A percentile compares a stretch with the other conserved stretches of the same genome.
Conservation (phyloP, 2,329 filamentous ascomycete species). For the Verticillium longisporum region DNA sequence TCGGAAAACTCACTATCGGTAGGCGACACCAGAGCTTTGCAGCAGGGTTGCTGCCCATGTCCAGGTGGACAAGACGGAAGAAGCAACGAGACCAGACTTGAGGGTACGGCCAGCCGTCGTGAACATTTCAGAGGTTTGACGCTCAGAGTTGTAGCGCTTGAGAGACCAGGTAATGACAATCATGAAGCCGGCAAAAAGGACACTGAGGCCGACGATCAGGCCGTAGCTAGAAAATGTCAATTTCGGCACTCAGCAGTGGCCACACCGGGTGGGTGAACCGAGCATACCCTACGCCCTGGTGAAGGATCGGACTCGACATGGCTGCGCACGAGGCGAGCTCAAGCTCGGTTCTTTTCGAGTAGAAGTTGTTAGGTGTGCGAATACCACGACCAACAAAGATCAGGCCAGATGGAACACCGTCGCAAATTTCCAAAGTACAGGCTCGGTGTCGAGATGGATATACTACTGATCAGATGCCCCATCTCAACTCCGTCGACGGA, state of each 20-base stretch:
- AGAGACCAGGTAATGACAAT: conserved; percentile 64
- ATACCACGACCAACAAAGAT: background rate
- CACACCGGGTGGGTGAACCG: background rate
- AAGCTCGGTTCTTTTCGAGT: background rate
- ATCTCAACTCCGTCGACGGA: background rate
- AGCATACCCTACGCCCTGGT: conserved; percentile 11
- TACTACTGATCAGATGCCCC: background rate
- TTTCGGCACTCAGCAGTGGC: background rate
- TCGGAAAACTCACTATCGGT: conserved; percentile 46
- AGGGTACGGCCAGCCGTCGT: conserved; percentile 81
- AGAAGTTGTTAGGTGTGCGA: background rate
- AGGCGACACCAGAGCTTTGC: conserved; percentile 75
- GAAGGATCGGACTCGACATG: conserved; percentile 4
- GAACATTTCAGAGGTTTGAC: conserved; percentile 91
- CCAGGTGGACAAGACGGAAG: conserved; percentile 89
- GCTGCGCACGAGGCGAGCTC: background rate
- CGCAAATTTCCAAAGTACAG: background rate
- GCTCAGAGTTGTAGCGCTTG: conserved; percentile 55
- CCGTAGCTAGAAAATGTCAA: conserved; percentile 6
- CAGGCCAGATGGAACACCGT: background rate
- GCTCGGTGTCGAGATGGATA: background rate
- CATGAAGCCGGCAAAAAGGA: conserved; percentile 14
- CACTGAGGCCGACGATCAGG: conserved; percentile 10
- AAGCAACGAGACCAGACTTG: conserved; percentile 81
- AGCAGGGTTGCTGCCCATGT: conserved; percentile 84